phyloP scores from a whole-genome alignment of 1,284 basidiomycete genomes.

The Microbotryomycetes sp. region DNA sequence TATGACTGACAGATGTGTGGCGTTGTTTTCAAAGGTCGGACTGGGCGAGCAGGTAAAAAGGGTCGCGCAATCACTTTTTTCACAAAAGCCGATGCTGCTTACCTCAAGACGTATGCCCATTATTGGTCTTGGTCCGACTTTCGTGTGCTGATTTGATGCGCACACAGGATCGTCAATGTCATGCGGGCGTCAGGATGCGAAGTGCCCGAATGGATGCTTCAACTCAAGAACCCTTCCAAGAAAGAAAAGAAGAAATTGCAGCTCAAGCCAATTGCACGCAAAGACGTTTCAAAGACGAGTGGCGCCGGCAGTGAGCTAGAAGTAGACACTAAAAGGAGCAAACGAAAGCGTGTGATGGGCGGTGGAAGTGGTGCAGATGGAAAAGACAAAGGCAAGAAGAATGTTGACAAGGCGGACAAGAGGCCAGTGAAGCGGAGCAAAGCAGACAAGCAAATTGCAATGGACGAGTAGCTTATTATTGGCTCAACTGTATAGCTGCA shows the following conservation, averaged over 20 bases:
- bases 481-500: too few relatives aligned
- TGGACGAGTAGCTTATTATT: too few relatives aligned
- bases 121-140: background rate
- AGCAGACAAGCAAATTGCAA: background rate
- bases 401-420: background rate
- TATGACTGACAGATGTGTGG: background rate
- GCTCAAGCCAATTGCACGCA: constrained; percentile 62
- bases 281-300: constrained; percentile 25
- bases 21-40: too few relatives aligned
- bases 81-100: constrained; percentile 84
- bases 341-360: background rate
- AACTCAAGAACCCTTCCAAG: constrained; percentile 54
- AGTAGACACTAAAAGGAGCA: background rate
- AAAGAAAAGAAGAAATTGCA: constrained; percentile 79
- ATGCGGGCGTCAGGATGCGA: constrained; percentile 78
- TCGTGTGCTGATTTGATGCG: constrained; percentile 2
- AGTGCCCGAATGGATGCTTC: constrained; percentile 84
- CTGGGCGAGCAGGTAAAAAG: constrained; percentile 82
- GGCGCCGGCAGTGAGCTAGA: constrained; percentile 8
- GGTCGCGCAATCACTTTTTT: constrained; percentile 93
- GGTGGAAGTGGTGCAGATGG: background rate
- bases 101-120: constrained; percentile 69
- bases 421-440: background rate
- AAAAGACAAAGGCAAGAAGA: background rate
- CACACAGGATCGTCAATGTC: constrained; percentile 79